Evolutionary conservation across 1,284 basidiomycete genomes (phyloP), one percentile per base, ranked within the genome.

Genomic region (Trichosporon ovoides): DNA sequence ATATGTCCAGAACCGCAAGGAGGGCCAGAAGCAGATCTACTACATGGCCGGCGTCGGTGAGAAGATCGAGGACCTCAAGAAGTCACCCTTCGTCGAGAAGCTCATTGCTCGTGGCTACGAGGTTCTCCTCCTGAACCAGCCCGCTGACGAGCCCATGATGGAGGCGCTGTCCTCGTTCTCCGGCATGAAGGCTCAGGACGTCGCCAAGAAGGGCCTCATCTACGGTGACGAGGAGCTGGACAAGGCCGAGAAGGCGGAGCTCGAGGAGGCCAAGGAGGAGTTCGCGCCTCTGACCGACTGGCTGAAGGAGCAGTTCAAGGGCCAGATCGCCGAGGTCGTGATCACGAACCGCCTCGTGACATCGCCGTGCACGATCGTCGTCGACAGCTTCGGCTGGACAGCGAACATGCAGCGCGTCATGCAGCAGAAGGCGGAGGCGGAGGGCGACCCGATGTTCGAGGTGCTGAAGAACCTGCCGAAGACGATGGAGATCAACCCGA

Each of bases 71-170:
- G 81, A 85, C 60, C 83, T 96, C 49, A 82, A 84, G 12, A 86
- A 88, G 73, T 93, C 90, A 66, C 88, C 96, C 37, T 96, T 96
- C 72, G 87, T 96, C 31, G 93, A 97, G 80, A 94, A 94, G 71
- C 83, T 96, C 34, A 81, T 89, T 61, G 92, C 93, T 43, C 84
- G 94, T 65, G 93, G 94, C 3, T 97, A 96, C 68, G 92, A 97
- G 74, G 90, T 96, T 28, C 79, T 97, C 7, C 82, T 95, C 38
- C 81, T 95, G 52, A 88, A 83, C 49, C 87, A 95, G 59, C 89
- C 93, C 1, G 81, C 95, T 58, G 93, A 97, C 66, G 93, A 96
- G 73, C 87, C 94, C 59, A 81, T 94, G 69, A 81, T 89, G 67
- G 83, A 85, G 56, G 83, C 85, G 62, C 74, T 92, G 16, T 28